Base-by-base conservation (phyloP, 148 eudicot genomes). In the Fagopyrum tataricum region DNA sequence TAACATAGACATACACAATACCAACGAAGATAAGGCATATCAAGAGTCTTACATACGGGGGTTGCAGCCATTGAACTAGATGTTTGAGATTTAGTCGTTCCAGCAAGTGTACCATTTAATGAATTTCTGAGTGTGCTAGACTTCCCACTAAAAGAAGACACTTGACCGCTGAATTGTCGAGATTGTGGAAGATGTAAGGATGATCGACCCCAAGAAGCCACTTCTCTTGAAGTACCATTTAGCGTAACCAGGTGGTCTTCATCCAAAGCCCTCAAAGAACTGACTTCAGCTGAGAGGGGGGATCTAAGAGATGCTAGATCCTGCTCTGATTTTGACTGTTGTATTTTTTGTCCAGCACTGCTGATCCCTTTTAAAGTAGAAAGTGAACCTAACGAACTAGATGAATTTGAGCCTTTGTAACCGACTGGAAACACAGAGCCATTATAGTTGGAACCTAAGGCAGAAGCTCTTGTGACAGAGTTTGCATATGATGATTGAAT, bases 311-410 rank as follows among this genome's bases (percentile, higher is more conserved):
- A 82, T 75, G 83, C 70, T 78, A 95, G 78, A 83, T 92, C 94
- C 85, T 90, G 97, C 58, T 92, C 99, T 42, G 97, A 96, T 73
- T 90, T 96, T n/a, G 97, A 96, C 80, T 84, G 84, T 67, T 88
- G 75, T 40, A 92, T 76, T 75, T 86, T 92, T 72, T 82, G 85
- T 56, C 68, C 70, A 66, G 84, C 66, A 72, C 61, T 76, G 73
- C 79, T 78, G 86, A 86, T 87, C 53, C 81, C 89, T 53, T 73
- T 80, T 10, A 78, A 85, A 69, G 42, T 64, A 37, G 69, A 64
- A 64, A 64, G 69, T 39, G 69, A 64, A 64, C 69, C 69, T 13
- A 64, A 42, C 20, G 69, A 64, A 64, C 69, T 64, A 18, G 69
- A 64, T 31, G 69, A 9, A 64, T 37, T 64, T 37, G 69, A 64